Evolutionary conservation across 2,329 filamentous ascomycete genomes (phyloP).

Genomic region (Camptophora hylomeconis): DNA sequence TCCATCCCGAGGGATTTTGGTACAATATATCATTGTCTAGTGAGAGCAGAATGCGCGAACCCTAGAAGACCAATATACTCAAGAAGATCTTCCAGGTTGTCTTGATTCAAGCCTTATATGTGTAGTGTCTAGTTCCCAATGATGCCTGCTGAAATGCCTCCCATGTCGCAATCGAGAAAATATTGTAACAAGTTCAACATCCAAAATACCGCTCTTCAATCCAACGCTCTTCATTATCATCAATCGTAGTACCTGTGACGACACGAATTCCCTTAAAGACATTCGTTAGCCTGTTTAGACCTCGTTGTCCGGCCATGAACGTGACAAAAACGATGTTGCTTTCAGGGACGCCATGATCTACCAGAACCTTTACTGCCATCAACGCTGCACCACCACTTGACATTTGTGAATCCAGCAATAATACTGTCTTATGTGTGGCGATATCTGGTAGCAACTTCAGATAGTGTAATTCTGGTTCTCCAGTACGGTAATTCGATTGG

Average conservation of each 20-base stretch:
- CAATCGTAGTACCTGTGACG: slow-evolving; percentile 69
- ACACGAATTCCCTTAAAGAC: slow-evolving; percentile 82
- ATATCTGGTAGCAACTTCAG: slow-evolving; percentile 67
- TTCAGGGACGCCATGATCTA: slow-evolving; percentile 81
- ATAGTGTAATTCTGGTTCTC: slow-evolving; percentile 88
- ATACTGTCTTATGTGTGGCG: slow-evolving; percentile 60
- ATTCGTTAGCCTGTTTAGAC: slow-evolving; percentile 69
- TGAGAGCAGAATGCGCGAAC: too few relatives aligned
- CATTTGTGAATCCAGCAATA: slow-evolving; percentile 90
- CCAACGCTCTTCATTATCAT: slow-evolving; percentile 77
- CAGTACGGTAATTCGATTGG: slow-evolving; percentile 71
- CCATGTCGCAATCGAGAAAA: too few relatives aligned
- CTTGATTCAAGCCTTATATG: too few relatives aligned
- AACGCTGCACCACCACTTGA: slow-evolving; percentile 71
- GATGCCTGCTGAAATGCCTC: too few relatives aligned
- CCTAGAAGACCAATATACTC: too few relatives aligned
- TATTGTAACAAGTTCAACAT: too few relatives aligned
- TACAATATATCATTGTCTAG: too few relatives aligned
- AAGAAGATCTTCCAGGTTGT: too few relatives aligned
- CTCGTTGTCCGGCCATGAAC: slow-evolving; percentile 74
- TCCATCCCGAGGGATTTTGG: too few relatives aligned
- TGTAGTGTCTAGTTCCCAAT: too few relatives aligned
- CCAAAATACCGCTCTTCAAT: slow-evolving; percentile 81
- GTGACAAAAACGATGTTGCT: slow-evolving; percentile 84
- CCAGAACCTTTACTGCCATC: slow-evolving; percentile 92